Base-by-base conservation (phyloP, 371 early-diverging fungal genomes). In the Haplosporangium sp. region DNA sequence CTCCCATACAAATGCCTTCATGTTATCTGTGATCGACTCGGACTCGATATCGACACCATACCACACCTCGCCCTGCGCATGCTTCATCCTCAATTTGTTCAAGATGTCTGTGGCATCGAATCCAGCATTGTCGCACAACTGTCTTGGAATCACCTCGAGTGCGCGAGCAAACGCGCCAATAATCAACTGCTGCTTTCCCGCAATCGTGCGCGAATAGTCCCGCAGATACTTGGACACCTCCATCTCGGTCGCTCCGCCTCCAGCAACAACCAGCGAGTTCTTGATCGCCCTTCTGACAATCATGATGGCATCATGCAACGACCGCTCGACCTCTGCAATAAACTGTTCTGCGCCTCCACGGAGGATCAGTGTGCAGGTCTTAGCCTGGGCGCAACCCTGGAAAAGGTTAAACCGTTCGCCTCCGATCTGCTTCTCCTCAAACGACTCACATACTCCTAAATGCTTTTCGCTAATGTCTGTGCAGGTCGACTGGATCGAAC, bases 341-440 rank as follows among this genome's bases (percentile, higher is more conserved):
- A 99, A 98, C 84, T 99, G 99, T 81, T 98, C 98, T 29, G 99
- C 99, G 67, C 99, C 99, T 73, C 99, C 99, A 73, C 99, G 90
- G 52, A 99, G 88, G 54, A 99, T 89, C 37, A 99, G 85, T 1
- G 99, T 99, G 83, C 97, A 97, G 0, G 98, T 98, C 83, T 94
- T 94, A 59, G 96, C 94, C 74, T 93, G 87, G 47, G 95, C 88
- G 82, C 98, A 91, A 0, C 95, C 99, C 72, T 90, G 85, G 89
- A 99, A 99, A 45, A 99, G 69, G 86, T 99, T 99, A 93, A 92
- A 99, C 59, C 99, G 92, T 79, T 96, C 95, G 58, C 96, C 94
- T 65, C 99, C 99, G 55, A 99, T 92, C 84, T 99, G 99, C 66
- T 89, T 87, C 83, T 99, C 99, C 84, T 99, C 99, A 86, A 99